phyloP scores from a whole-genome alignment of 495 filamentous ascomycete species.

The Trichoderma virens region DNA sequence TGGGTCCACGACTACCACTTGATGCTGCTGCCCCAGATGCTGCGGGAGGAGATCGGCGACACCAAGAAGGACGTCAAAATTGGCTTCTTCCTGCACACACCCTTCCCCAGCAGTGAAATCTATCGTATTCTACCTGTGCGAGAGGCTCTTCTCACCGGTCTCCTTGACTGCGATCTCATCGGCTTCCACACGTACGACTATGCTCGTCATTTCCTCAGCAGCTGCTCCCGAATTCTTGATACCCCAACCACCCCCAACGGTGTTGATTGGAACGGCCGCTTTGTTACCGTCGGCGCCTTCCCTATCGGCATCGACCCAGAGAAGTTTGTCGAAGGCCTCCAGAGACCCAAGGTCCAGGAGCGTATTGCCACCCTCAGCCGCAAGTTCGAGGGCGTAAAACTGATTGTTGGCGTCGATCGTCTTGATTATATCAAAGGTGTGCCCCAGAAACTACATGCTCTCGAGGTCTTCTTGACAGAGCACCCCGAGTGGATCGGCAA shows the following conservation, averaged over 20 bases:
- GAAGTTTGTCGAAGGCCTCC: conserved; percentile 81
- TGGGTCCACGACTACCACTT: conserved; percentile 98
- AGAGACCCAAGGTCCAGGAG: conserved; percentile 69
- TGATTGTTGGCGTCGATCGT: conserved; percentile 89
- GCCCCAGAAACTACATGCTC: conserved; percentile 87
- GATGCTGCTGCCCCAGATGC: conserved; percentile 80
- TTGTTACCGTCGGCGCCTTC: conserved; percentile 71
- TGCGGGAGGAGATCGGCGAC: conserved; percentile 65
- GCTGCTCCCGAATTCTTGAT: conserved; percentile 74
- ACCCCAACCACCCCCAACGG: conserved; percentile 72
- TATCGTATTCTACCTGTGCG: conserved; percentile 85
- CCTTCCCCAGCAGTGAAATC: conserved; percentile 88
- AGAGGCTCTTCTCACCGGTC: conserved; percentile 68
- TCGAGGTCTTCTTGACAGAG: conserved; percentile 83
- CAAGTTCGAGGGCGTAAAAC: conserved; percentile 77
- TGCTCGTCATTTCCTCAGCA: conserved; percentile 79
- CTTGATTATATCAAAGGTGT: conserved; percentile 96
- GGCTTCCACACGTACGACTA: conserved; percentile 97
- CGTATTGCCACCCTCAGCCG: conserved; percentile 70
- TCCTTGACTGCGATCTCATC: conserved; percentile 78
- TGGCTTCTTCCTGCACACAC: conserved; percentile 92
- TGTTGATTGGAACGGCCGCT: conserved; percentile 66
- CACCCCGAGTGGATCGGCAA: conserved; percentile 90
- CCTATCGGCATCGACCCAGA: conserved; percentile 95
- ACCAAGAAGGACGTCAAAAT: conserved; percentile 75